Evolutionary conservation across 768 basidiomycete species (phyloP), one percentile per base, ranked within the genome.

Genomic region (Leccinum subgranulosum): DNA sequence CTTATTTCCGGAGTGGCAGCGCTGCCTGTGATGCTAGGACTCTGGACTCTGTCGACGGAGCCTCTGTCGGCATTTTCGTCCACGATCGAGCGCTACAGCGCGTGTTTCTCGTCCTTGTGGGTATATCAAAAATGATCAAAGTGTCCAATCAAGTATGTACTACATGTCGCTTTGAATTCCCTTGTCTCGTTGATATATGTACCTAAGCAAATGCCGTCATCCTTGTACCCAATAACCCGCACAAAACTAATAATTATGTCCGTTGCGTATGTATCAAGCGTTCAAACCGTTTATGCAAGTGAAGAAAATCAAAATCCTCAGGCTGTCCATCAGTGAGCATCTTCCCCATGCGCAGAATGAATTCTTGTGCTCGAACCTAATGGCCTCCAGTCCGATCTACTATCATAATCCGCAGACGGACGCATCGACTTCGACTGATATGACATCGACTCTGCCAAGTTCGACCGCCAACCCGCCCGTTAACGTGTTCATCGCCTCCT

Each of bases 11-110:
- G 71, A 3, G 73, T 73, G 4, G 59, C 77, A 8, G 77, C 75
- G 11, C 39, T 84, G 6, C 85, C 86, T 10, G 79, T 85, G 4
- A 64, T 88, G 12, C 64, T 79, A 2, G 90, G 90, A 0, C 62
- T 89, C 10, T 80, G 74, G 60, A 66, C 74, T 3, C 58, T 90
- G 54, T 79, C 79, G 17, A 75, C 68, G 49, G 89, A 91, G 60
- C 84, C 85, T 3, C 61, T 80, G n/a, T 75, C 82, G 76, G 71
- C 79, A 8, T 78, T 88, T 51, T 64, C 79, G 4, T 83, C 81
- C 2, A 77, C 79, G 19, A 74, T 76, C 5, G 73, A 71, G 29
- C 77, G 86, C 19, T 85, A 83, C 60, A 70, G 74, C 53, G 81
- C 82, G 27, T 79, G 79, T 12, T 84, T 84, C 63, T 63, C 65